phyloP scores from a whole-genome alignment of 495 filamentous ascomycete genomes.

The Talaromyces thailandensis region DNA sequence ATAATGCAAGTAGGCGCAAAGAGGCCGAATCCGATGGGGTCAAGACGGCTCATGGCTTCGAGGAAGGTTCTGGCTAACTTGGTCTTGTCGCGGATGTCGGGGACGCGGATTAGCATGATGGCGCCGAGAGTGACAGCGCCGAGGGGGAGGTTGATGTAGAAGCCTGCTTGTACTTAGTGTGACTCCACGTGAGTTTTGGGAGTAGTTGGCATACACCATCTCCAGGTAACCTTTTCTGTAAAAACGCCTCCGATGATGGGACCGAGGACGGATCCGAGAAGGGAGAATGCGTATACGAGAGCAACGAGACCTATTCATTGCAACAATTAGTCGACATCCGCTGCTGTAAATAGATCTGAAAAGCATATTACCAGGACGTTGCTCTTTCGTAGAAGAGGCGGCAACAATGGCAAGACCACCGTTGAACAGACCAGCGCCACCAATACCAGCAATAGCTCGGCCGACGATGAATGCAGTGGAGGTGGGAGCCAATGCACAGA shows the following conservation, averaged over 20 bases:
- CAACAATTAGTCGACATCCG: neutral
- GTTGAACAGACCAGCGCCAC: slow-evolving; percentile 29
- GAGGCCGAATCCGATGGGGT: slow-evolving; percentile 28
- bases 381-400: neutral
- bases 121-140: slow-evolving; percentile 22
- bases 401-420: slow-evolving; percentile 17
- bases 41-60: slow-evolving; percentile 17
- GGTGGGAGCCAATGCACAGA: slow-evolving; percentile 61
- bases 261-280: slow-evolving; percentile 17
- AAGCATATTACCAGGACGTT: neutral
- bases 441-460: slow-evolving; percentile 67
- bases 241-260: slow-evolving; percentile 45
- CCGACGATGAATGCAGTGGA: slow-evolving; percentile 66
- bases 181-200: neutral
- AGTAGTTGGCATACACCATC: slow-evolving; percentile 24
- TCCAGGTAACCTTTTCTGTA: slow-evolving; percentile 34
- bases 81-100: slow-evolving; percentile 25
- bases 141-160: slow-evolving; percentile 46
- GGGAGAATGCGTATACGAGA: slow-evolving; percentile 4
- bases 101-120: slow-evolving; percentile 32
- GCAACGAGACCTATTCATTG: slow-evolving; percentile 3
- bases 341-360: neutral
- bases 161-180: slow-evolving; percentile 16
- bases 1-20: slow-evolving; percentile 29
- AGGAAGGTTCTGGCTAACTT: slow-evolving; percentile 15